A percentile compares a stretch with the other conserved stretches of the same genome.
phyloP scores from a whole-genome alignment of 257 asterid genomes.

The Nicotiana knightiana region DNA sequence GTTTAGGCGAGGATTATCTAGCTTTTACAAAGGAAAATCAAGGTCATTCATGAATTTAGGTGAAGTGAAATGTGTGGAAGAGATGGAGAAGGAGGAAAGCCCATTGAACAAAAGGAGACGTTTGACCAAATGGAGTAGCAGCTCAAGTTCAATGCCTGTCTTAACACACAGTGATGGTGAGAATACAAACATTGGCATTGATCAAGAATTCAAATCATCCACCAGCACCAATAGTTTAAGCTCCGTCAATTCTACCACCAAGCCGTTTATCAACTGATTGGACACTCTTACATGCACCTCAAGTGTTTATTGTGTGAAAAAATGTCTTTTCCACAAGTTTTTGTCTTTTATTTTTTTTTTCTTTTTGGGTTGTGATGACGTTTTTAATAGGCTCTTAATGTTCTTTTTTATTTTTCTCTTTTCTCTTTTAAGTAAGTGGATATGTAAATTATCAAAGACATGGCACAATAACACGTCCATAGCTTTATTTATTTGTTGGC shows the following conservation, averaged over 20 bases:
- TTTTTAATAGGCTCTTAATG: not conserved
- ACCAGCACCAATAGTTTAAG: not conserved
- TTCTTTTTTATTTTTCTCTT: not conserved
- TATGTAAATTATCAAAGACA: not conserved
- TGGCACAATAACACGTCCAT: not conserved
- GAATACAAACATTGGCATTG: not conserved
- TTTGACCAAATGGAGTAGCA: not conserved
- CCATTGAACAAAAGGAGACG: constrained; percentile 4
- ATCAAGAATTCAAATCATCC: not conserved
- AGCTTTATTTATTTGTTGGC: not conserved
- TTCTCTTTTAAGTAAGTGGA: not conserved
- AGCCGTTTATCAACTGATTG: not conserved
- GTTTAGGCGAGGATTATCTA: not conserved
- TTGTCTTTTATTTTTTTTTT: not conserved
- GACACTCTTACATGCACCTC: not conserved
- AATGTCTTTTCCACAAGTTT: not conserved
- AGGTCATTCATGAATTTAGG: not conserved
- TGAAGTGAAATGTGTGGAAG: not conserved
- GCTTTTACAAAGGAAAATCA: not conserved
- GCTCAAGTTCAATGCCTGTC: not conserved
- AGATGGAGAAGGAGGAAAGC: not conserved
- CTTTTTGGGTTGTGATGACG: not conserved
- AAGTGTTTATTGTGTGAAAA: not conserved
- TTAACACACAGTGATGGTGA: not conserved
- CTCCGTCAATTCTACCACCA: not conserved